Conservation (phyloP, 106 monocot species). For the Xerophyta viscosa region DNA sequence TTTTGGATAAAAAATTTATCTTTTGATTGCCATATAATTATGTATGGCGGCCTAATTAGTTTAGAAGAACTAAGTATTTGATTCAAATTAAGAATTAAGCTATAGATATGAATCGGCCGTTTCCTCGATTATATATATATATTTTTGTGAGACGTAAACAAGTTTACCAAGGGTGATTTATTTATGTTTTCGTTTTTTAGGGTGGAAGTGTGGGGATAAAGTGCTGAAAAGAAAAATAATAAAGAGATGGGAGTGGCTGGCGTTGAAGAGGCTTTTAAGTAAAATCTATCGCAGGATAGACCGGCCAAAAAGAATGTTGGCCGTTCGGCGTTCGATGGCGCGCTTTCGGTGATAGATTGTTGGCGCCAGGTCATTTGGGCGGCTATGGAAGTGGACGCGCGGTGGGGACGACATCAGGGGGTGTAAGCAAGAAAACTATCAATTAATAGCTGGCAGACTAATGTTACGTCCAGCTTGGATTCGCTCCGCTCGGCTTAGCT, state of each 20-base stretch:
- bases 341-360: not conserved
- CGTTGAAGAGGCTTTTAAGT: not conserved
- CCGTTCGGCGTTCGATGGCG: not conserved
- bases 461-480: not conserved
- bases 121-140: too few relatives aligned
- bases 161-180: too few relatives aligned
- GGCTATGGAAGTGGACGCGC: not conserved
- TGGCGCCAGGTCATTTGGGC: not conserved
- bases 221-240: not conserved
- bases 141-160: too few relatives aligned
- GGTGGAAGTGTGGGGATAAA: not conserved
- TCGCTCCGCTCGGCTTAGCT: not conserved
- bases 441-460: not conserved
- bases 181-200: too few relatives aligned
- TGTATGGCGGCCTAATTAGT: too few relatives aligned
- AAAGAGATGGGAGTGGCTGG: not conserved
- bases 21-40: too few relatives aligned
- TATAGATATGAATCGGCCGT: too few relatives aligned
- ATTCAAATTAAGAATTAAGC: too few relatives aligned
- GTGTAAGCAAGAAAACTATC: not conserved
- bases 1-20: too few relatives aligned
- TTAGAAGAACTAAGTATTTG: too few relatives aligned
- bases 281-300: not conserved
- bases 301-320: not conserved
- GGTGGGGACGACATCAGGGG: not conserved